Evolutionary conservation across 192 early-diverging fungal species (phyloP).

Genomic region (Pilaira anomala): DNA sequence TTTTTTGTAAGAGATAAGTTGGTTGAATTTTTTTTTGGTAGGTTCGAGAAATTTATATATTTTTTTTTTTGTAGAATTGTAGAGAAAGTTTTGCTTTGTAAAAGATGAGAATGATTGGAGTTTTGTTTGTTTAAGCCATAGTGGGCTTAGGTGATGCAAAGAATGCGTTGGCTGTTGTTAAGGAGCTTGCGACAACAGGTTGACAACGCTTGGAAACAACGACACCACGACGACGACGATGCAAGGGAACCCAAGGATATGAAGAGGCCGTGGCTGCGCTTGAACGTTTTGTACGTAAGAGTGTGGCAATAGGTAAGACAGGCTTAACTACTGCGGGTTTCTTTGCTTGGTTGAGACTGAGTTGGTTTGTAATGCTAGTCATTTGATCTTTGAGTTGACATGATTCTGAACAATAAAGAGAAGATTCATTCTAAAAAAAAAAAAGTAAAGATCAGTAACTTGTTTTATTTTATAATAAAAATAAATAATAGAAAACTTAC

Average conservation of each 20-base stretch:
- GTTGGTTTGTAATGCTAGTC: not conserved
- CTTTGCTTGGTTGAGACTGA: slow-evolving; percentile 1
- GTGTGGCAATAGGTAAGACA: not conserved
- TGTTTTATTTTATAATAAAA: not conserved
- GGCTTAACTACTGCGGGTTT: not conserved
- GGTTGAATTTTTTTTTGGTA: too few species aligned
- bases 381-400: slow-evolving; percentile 20
- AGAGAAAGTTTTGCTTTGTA: not conserved
- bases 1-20: not conserved
- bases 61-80: too few species aligned
- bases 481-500: not conserved
- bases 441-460: not conserved
- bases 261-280: slow-evolving; percentile 2
- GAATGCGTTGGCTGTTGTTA: slow-evolving; percentile 5
- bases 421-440: slow-evolving; percentile 9
- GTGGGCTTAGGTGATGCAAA: not conserved
- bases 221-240: slow-evolving; percentile 21
- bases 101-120: not conserved
- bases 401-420: slow-evolving; percentile 22
- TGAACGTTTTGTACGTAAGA: slow-evolving; percentile 9
- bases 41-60: too few species aligned
- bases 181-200: slow-evolving; percentile 17
- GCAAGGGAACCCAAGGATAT: slow-evolving; percentile 30
- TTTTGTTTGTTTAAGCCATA: not conserved
- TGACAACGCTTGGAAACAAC: slow-evolving; percentile 19